Evolutionary conservation across 768 basidiomycete species (phyloP).

Genomic region (Amanita muscaria): DNA sequence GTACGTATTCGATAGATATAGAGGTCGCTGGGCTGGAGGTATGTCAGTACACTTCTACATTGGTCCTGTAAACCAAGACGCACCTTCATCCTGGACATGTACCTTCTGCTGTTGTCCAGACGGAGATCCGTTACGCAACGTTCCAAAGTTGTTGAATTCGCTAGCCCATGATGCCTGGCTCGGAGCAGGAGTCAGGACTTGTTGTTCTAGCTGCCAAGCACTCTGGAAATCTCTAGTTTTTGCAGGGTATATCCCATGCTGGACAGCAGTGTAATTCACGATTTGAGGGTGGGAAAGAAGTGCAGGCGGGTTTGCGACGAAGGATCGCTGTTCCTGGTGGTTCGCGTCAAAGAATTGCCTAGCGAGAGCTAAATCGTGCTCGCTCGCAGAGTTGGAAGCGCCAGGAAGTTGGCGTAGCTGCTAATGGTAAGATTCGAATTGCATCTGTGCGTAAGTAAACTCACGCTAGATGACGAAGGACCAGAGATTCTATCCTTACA

Average conservation of each 20-base stretch:
- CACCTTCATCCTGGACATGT: slow-evolving; percentile 30
- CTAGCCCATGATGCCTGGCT: slow-evolving; percentile 40
- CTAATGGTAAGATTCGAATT: not conserved
- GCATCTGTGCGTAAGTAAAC: slow-evolving; percentile 12
- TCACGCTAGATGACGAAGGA: slow-evolving; percentile 61
- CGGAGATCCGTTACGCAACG: slow-evolving; percentile 9
- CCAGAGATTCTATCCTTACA: slow-evolving; percentile 77
- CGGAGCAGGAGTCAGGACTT: slow-evolving; percentile 24
- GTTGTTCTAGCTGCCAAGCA: slow-evolving; percentile 45
- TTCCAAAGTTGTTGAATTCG: slow-evolving; percentile 34
- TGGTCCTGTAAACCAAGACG: slow-evolving; percentile 20
- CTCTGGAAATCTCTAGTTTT: slow-evolving; percentile 32
- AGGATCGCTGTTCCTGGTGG: slow-evolving; percentile 16
- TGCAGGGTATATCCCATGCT: not conserved
- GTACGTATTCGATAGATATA: not conserved
- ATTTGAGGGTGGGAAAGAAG: slow-evolving; percentile 16
- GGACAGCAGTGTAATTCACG: not conserved
- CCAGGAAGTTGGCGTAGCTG: slow-evolving; percentile 74
- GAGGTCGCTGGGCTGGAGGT: slow-evolving; percentile 6
- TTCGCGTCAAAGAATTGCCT: slow-evolving; percentile 67
- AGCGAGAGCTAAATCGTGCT: slow-evolving; percentile 66
- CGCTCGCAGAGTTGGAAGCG: slow-evolving; percentile 40
- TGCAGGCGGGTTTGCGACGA: slow-evolving; percentile 9
- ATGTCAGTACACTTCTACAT: slow-evolving; percentile 3
- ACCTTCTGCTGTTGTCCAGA: slow-evolving; percentile 26